Base-by-base conservation (phyloP, 192 early-diverging fungal genomes). In the Gonapodya sp. region DNA sequence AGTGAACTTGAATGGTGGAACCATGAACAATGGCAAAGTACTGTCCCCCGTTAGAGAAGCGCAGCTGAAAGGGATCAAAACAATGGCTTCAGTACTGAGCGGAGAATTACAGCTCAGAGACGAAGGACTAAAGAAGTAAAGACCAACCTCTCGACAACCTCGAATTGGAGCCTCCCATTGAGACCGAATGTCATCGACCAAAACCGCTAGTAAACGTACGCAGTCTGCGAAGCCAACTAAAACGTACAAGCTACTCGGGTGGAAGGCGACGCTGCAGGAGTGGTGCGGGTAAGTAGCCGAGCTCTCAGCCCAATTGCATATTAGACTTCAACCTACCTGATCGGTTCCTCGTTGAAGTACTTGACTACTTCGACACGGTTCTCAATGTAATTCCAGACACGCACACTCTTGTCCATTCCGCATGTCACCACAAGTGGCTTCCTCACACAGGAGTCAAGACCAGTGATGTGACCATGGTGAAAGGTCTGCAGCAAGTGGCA, bases 321-420 rank as follows among this genome's bases (percentile, higher is more conserved):
- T 16, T 24, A 64, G 24, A 8, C 8, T 8, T 24, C 8, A 64
- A 8, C 46, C 8, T 24, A 64, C 46, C 46, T 64, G 8, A 64
- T 16, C 46, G 46, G 84, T 83, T 92, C 90, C 81, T 92, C 90
- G 14, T 87, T 85, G 82, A 92, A 92, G 75, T 87, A 88, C 80
- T 91, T 91, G 36, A 89, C 88, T 18, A 92, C 83, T 79, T 92
- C 90, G 30, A 82, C 85, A 36, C 84, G 85, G 30, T 81, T 81
- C 30, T 92, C 89, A 16, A 89, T 34, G 73, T 92, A 92, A 82
- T 92, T 92, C 89, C 89, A 92, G 2, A 92, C 86, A 0, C 90
- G 83, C 31, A 92, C 87, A 35, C 88, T 89, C 36, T 85, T 82
- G 81, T 92, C 90, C 36, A 84, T 79, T 0, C 85, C 86, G 82